Conservation (phyloP, 73 alveolate species). For the Paramecium octaurelia region DNA sequence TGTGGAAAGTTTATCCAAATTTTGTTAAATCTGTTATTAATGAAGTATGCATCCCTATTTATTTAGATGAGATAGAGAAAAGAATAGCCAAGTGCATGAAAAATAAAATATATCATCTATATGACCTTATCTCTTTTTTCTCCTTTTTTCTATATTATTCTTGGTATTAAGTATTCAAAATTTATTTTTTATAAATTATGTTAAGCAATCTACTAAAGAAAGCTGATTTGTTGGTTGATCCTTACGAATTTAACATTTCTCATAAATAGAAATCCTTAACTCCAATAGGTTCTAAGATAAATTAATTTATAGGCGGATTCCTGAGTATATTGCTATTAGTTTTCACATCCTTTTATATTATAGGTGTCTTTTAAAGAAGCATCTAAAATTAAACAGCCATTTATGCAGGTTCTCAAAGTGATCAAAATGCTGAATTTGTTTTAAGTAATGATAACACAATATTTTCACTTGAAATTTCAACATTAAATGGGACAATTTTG, state of each 20-base stretch:
- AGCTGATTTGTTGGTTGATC: slow-evolving; percentile 29
- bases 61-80: slow-evolving; percentile 10
- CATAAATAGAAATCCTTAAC: neutral
- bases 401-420: slow-evolving; percentile 24
- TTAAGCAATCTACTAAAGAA: neutral
- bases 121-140: neutral
- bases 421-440: neutral
- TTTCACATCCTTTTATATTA: neutral
- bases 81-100: neutral
- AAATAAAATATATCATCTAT: neutral
- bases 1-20: slow-evolving; percentile 4
- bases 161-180: neutral
- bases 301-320: neutral
- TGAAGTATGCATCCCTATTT: neutral
- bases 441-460: neutral
- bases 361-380: neutral
- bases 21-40: slow-evolving; percentile 16
- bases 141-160: neutral
- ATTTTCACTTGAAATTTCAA: neutral
- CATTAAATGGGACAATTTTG: neutral
- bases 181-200: neutral
- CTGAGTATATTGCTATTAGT: neutral
- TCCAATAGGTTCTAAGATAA: neutral
- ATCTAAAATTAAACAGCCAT: neutral
- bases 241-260: slow-evolving; percentile 24